A percentile compares a stretch with the other conserved stretches of the same genome.
Evolutionary conservation across 805 yeast genomes (phyloP).

Genomic region (Hanseniaspora osmophila): DNA sequence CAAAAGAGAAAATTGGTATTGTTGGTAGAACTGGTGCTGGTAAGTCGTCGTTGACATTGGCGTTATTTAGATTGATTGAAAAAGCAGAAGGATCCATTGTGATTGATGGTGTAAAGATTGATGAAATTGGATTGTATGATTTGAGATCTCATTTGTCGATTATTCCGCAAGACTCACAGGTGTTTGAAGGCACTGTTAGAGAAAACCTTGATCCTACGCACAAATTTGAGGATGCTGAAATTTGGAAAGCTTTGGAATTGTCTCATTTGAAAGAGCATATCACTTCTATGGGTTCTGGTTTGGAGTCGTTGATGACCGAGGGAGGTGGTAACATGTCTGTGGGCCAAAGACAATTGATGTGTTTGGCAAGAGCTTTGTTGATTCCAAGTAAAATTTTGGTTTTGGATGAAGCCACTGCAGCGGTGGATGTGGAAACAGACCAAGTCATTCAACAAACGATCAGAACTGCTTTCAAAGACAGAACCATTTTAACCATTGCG

Average conservation of each 20-base stretch:
- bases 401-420: constrained; percentile 80
- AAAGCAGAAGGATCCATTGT: constrained; percentile 52
- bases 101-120: constrained; percentile 58
- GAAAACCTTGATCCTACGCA: constrained; percentile 78
- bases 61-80: constrained; percentile 76
- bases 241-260: constrained; percentile 71
- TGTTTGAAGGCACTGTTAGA: constrained; percentile 73
- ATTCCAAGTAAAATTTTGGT: constrained; percentile 51
- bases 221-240: constrained; percentile 51
- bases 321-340: constrained; percentile 62
- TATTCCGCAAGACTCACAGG: constrained; percentile 90
- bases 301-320: constrained; percentile 43
- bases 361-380: constrained; percentile 65
- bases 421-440: constrained; percentile 79
- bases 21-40: constrained; percentile 98
- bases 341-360: constrained; percentile 70
- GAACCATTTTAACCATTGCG: constrained; percentile 75
- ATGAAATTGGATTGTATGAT: constrained; percentile 59
- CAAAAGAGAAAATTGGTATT: constrained; percentile 81
- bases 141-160: constrained; percentile 66
- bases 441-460: constrained; percentile 65
- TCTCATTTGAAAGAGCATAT: constrained; percentile 66
- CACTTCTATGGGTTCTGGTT: constrained; percentile 39
- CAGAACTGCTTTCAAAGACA: constrained; percentile 55
- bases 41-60: constrained; percentile 71